Base-by-base conservation (phyloP, 495 filamentous ascomycete genomes). In the Hyaloscypha hepaticicola region DNA sequence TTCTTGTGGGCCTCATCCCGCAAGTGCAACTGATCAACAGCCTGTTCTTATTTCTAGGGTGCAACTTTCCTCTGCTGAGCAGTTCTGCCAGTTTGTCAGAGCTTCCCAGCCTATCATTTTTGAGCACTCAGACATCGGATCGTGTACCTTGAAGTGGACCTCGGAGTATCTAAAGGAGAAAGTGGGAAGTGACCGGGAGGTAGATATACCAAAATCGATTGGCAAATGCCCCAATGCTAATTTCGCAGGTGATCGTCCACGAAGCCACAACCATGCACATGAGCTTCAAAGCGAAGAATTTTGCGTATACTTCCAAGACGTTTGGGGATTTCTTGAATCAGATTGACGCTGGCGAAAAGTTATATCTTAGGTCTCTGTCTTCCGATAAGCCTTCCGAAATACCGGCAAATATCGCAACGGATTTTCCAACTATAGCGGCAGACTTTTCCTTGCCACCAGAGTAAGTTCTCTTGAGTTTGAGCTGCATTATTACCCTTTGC, bases 281-380 rank as follows among this genome's bases (percentile, higher is more conserved):
- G 90, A 87, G 89, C 65, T 96, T 96, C 70, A 86, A 86, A 58
- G 72, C 76, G 24, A 96, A 94, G 76, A 96, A 96, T 74, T 96
- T 96, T 73, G 72, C 75, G 24, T 96, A 96, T 70, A 76, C 80
- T 24, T 90, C 84, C 12, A 89, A 87, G 64, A 64, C 75, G 8
- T 91, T 96, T 60, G 82, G 80, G 0, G 81, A 85, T 1, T 93
- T 96, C 70, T 76, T 93, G 26, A 74, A 86, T 33, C 80, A 85
- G 41, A 82, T 90, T 29, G 69, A 72, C 16, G 55, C 65, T 11
- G 88, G 90, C 22, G 85, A 82, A 53, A 85, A 79, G 63, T 77
- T 92, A 22, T 96, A 96, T 74, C 80, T 96, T 19, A 85, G 93
- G 51, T 85, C 90, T 14, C 78, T 96, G 16, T 92, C 91, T 1